A percentile compares a stretch with the other conserved stretches of the same genome.
Evolutionary conservation across 306 rosid genomes (phyloP).

Genomic region (Cucurbita moschata): DNA sequence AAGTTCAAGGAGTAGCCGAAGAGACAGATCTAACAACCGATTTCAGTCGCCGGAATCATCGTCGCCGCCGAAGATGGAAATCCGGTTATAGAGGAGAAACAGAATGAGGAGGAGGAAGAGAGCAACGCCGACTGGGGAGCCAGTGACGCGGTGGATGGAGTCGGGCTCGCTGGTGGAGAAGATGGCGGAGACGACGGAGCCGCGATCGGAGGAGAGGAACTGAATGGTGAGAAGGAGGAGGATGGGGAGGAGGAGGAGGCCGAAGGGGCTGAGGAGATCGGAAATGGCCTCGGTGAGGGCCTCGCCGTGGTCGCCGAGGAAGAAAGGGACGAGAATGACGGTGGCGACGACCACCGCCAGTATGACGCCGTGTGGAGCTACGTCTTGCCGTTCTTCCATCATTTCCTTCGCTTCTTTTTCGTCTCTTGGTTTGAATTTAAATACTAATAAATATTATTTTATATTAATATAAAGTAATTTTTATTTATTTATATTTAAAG

Average conservation of each 20-base stretch:
- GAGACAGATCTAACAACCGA: slow-evolving; percentile 13
- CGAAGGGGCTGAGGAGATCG: slow-evolving; percentile 64
- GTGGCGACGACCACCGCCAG: slow-evolving; percentile 49
- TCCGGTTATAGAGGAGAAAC: slow-evolving; percentile 49
- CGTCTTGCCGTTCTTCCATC: slow-evolving; percentile 36
- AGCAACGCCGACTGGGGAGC: slow-evolving; percentile 84
- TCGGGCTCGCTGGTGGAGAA: slow-evolving; percentile 83
- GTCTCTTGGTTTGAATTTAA: no score
- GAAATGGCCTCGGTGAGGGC: slow-evolving; percentile 61
- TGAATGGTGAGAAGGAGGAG: slow-evolving; percentile 73
- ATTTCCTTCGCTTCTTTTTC: background rate
- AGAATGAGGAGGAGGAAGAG: slow-evolving; percentile 48
- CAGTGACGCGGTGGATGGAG: slow-evolving; percentile 60
- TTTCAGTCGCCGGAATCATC: slow-evolving; percentile 49
- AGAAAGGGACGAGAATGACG: slow-evolving; percentile 43
- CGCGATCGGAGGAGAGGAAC: slow-evolving; percentile 80
- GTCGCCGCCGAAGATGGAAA: slow-evolving; percentile 65
- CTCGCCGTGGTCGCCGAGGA: slow-evolving; percentile 60
- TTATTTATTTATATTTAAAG: no score
- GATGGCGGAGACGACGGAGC: slow-evolving; percentile 47
- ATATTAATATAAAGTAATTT: no score
- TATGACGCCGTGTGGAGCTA: slow-evolving; percentile 66
- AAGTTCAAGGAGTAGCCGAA: background rate
- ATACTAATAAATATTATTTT: no score
- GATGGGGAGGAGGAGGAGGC: slow-evolving; percentile 73